Evolutionary conservation across 345 rosid genomes (phyloP).

Genomic region (Brassica napus): DNA sequence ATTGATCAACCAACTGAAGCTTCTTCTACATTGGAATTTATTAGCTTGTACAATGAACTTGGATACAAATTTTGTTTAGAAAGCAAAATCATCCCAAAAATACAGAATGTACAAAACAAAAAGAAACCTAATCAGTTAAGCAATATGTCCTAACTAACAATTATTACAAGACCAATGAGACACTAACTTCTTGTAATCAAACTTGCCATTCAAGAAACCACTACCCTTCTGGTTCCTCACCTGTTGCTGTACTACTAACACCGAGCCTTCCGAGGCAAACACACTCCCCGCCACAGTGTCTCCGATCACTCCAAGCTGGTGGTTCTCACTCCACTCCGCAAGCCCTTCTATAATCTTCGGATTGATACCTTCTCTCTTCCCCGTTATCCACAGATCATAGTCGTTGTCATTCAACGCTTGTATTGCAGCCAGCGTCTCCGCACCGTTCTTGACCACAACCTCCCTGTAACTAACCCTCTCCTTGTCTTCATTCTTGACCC

Average conservation of each 20-base stretch:
- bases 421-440: slow-evolving; percentile 65
- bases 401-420: slow-evolving; percentile 49
- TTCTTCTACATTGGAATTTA: not conserved
- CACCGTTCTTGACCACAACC: slow-evolving; percentile 65
- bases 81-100: slow-evolving; percentile 7
- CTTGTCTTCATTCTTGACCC: slow-evolving; percentile 68
- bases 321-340: slow-evolving; percentile 55
- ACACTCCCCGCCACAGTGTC: slow-evolving; percentile 58
- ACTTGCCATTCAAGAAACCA: slow-evolving; percentile 39
- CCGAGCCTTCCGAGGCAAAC: slow-evolving; percentile 52
- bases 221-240: slow-evolving; percentile 42
- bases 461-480: slow-evolving; percentile 59
- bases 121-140: slow-evolving; percentile 12
- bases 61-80: not conserved
- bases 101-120: slow-evolving; percentile 20
- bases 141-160: not conserved
- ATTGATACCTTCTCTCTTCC: slow-evolving; percentile 65
- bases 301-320: slow-evolving; percentile 62
- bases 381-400: slow-evolving; percentile 72
- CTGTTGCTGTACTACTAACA: slow-evolving; percentile 80
- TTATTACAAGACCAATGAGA: slow-evolving; percentile 15
- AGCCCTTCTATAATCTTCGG: slow-evolving; percentile 62
- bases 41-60: not conserved
- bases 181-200: slow-evolving; percentile 30
- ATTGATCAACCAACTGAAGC: not conserved